Base-by-base conservation (phyloP, 2,329 filamentous ascomycete species). In the Clonostachys byssicola region DNA sequence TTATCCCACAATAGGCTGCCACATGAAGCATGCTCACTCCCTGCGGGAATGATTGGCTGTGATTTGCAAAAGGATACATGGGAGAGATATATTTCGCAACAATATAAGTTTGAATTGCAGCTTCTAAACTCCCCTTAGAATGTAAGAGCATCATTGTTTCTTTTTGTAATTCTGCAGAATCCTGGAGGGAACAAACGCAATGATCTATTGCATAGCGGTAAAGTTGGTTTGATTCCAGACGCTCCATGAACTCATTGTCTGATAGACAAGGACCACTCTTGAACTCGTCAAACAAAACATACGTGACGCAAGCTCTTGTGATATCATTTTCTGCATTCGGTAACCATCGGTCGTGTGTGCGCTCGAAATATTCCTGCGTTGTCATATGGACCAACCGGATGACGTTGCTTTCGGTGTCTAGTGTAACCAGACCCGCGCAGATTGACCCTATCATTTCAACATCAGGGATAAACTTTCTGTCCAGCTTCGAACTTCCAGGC, bases 381-480 rank as follows among this genome's bases (percentile, higher is more conserved):
- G 72, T 73, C 47, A 70, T 69, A 48, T 77, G 72, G 2, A 72
- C 68, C 0, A 76, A 49, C 2, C 68, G 60, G 7, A 75, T 57
- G 16, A 67, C 56, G 12, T 55, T 18, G 33, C 58, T 72, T 42
- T 66, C 49, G 38, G 64, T 45, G 39, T 74, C 66, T 12, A 72
- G 13, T 0, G 59, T 65, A 4, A 75, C 62, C 3, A 77, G 42
- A 2, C 73, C 71, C 23, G 60, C 63, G 45, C 70, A 75, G 3
- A 60, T 56, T 1, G 64, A 64, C 0, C 71, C 45, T 0, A 72
- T 46, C 2, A 62, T 54, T 12, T 62, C 56, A 7, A 62, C 35
- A 0, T 62, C 50, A 0, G 60, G 50, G 1, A 71, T 16, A 14
- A 67, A 64, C 0, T 68, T 60, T 23, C 55, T 9, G 8, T 72